Percentiles rank a stretch among this genome's conserved stretches.
Evolutionary conservation across 2,329 filamentous ascomycete species (phyloP).

Genomic region (Fusarium domesticum): DNA sequence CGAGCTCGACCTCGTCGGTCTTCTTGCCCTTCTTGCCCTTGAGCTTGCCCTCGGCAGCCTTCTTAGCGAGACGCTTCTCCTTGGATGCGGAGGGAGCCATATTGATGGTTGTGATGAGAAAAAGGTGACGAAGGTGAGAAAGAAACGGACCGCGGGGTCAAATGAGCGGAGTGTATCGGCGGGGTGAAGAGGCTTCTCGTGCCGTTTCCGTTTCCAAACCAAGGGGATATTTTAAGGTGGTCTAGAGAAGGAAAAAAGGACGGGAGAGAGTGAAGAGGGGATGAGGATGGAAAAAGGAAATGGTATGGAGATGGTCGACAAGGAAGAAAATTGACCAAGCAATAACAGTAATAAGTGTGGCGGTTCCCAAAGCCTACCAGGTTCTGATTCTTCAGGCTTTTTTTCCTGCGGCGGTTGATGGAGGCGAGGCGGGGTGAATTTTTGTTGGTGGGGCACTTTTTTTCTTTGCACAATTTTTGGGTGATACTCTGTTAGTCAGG

Average conservation of each 20-base stretch:
- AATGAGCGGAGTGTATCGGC: constrained; percentile 27
- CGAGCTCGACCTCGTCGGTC: constrained; percentile 66
- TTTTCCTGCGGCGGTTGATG: constrained; percentile 22
- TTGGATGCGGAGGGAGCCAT: constrained; percentile 67
- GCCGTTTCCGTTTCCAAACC: constrained; percentile 23
- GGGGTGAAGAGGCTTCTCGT: constrained; percentile 11
- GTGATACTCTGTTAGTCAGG: constrained; percentile 32
- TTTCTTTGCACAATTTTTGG: constrained; percentile 34
- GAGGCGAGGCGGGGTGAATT: constrained; percentile 43
- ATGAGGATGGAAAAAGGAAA: constrained; percentile 13
- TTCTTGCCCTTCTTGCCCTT: constrained; percentile 68
- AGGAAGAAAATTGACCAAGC: constrained; percentile 26
- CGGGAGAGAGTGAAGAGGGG: constrained; percentile 12
- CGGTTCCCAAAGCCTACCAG: constrained; percentile 26
- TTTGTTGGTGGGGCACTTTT: constrained; percentile 40
- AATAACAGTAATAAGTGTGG: constrained; percentile 26
- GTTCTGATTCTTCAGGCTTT: constrained; percentile 17
- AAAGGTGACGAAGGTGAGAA: constrained; percentile 1
- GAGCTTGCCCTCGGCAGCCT: constrained; percentile 65
- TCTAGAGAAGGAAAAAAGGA: constrained; percentile 22
- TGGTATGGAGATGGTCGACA: constrained; percentile 13
- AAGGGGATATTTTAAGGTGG: constrained; percentile 17
- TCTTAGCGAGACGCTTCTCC: constrained; percentile 69
- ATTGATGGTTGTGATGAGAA: constrained; percentile 35
- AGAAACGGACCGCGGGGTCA: constrained; percentile 27